Percentiles rank a stretch among this genome's conserved stretches.
Evolutionary conservation across 2,329 filamentous ascomycete species (phyloP).

Genomic region (Canariomyces notabilis): DNA sequence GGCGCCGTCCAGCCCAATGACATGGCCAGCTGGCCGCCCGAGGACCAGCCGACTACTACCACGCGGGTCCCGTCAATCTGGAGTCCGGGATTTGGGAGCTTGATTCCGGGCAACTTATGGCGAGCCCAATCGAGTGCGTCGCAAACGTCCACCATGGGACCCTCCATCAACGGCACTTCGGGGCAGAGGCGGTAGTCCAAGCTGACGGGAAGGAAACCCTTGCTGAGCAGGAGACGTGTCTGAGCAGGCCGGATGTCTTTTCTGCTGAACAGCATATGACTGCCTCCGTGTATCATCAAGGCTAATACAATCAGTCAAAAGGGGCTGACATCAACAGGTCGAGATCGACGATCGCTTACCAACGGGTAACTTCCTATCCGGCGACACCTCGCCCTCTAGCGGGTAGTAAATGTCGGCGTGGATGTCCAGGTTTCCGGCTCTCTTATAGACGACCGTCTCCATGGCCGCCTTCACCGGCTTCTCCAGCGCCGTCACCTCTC

Average conservation of each 20-base stretch:
- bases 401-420: background rate
- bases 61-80: background rate
- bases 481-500: too few relatives aligned
- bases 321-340: background rate
- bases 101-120: background rate
- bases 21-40: constrained; percentile 43
- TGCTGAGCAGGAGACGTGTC: background rate
- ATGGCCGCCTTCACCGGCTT: too few relatives aligned
- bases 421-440: background rate
- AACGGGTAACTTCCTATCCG: background rate
- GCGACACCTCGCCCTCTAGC: background rate
- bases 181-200: background rate
- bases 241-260: background rate
- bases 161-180: background rate
- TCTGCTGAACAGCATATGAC: background rate
- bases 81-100: background rate
- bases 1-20: constrained; percentile 35
- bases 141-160: background rate
- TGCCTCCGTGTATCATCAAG: background rate
- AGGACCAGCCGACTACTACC: constrained; percentile 31
- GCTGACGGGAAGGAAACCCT: background rate
- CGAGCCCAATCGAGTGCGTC: background rate
- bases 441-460: background rate
- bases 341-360: background rate
- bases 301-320: background rate